Base-by-base conservation (phyloP, 257 asterid species). In the Nicotiana knightiana region DNA sequence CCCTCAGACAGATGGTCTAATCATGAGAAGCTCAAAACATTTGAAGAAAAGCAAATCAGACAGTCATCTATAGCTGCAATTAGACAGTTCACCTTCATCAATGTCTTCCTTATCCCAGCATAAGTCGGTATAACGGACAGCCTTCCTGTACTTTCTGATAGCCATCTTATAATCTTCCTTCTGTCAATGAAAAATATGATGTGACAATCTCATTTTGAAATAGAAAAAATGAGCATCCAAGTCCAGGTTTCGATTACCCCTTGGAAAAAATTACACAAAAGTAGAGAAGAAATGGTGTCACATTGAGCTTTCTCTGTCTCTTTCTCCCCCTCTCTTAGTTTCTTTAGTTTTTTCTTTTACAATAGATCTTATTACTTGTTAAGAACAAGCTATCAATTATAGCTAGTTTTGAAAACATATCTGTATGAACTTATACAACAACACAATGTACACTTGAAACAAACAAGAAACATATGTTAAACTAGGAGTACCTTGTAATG, bases 141-240 rank as follows among this genome's bases (percentile, higher is more conserved):
- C 87, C 81, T 87, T 87, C 67, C 84, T 54, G 48, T 87, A 87
- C 87, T 87, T 87, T 75, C 84, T 66, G 48, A 57, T 79, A 58
- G 90, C 88, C 90, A 87, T 85, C 77, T 86, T 87, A 79, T 85
- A 87, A 77, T 83, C 85, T 65, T 70, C 81, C 55, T 82, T 87
- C 90, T 87, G 82, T 3, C 17, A 21, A 59, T 21, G 77, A 75
- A 24, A 80, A 13, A 83, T 35, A 54, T 5, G 6, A 65, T n/a
- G 28, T 48, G 26, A 26, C 79, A 26, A 26, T 51, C 79, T 48
- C 79, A 73, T 48, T 13, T 26, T 26, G 26, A 73, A 73, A 15
- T 26, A 51, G 28, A 73, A 32, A 51, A 73, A 51, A 51, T 48
- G 43, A 48, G 63, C 26, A 15, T 48, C 43, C 2, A 73, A 48